These are phyloP conservation scores for Arachis stenosperma DNA, from an alignment of 306 rosid species.

Conservation along the genomic window DNA sequence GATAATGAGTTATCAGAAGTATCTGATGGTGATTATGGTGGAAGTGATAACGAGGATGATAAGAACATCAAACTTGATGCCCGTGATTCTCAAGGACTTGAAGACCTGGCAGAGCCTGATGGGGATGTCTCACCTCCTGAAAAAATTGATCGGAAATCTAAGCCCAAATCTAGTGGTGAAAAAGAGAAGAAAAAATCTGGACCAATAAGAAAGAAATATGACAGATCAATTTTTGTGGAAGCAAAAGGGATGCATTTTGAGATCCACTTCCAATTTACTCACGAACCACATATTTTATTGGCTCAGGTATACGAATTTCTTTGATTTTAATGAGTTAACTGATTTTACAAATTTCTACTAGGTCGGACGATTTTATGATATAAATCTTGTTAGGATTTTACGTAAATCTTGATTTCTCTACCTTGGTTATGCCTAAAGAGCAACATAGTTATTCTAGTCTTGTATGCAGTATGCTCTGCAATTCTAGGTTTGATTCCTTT, in stretches of 20 bases:
- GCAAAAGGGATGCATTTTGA: constrained; percentile 66
- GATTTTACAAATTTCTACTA: background rate
- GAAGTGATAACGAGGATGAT: constrained; percentile 51
- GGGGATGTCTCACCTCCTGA: constrained; percentile 26
- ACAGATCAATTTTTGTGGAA: constrained; percentile 59
- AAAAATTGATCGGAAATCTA: constrained; percentile 27
- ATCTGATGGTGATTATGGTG: constrained; percentile 47
- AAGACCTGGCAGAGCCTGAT: constrained; percentile 26
- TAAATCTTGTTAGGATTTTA: background rate
- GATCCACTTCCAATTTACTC: constrained; percentile 65
- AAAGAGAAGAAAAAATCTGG: constrained; percentile 21
- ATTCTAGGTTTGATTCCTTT: background rate
- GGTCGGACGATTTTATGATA: constrained; percentile 4
- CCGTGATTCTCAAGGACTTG: constrained; percentile 34
- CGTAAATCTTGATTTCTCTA: too few species aligned
- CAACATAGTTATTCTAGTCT: background rate
- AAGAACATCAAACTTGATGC: constrained; percentile 28
- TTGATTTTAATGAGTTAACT: constrained; percentile 13
- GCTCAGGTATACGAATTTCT: constrained; percentile 64
- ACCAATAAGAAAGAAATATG: constrained; percentile 40
- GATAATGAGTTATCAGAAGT: constrained; percentile 55
- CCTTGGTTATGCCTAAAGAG: background rate
- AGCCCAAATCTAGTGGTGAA: constrained; percentile 37
- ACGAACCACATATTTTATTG: constrained; percentile 77
- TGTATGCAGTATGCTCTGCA: background rate